phyloP scores from a whole-genome alignment of 2,329 filamentous ascomycete species.

The Keithomyces neogunnii region DNA sequence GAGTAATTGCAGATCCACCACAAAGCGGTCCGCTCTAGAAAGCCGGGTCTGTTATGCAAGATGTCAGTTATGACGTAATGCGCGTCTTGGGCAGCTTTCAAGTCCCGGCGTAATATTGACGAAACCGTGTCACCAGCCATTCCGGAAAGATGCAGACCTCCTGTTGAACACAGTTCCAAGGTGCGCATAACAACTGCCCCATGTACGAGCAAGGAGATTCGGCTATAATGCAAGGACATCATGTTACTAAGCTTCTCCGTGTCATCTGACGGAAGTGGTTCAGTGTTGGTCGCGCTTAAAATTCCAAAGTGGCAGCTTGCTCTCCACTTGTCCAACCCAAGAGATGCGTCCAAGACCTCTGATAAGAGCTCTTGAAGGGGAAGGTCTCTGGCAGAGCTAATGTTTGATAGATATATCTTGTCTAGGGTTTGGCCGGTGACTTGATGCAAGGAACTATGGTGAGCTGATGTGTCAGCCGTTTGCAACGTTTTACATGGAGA shows the following conservation, averaged over 20 bases:
- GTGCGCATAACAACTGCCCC: neutral
- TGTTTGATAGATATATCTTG: neutral
- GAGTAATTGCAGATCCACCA: neutral
- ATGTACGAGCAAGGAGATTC: neutral
- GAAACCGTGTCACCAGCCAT: neutral
- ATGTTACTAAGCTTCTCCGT: neutral
- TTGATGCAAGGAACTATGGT: neutral
- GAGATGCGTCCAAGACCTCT: neutral
- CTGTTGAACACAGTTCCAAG: neutral
- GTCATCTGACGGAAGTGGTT: neutral
- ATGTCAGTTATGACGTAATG: neutral
- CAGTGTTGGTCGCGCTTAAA: neutral
- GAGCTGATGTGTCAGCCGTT: neutral
- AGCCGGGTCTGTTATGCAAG: neutral
- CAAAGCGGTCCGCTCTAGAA: neutral
- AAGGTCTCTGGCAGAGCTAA: neutral
- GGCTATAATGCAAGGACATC: neutral
- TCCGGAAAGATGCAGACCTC: neutral
- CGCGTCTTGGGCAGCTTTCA: neutral
- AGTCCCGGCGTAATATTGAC: neutral
- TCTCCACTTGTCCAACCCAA: neutral
- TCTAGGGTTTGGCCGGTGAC: neutral
- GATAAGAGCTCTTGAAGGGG: neutral
- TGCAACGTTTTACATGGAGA: neutral
- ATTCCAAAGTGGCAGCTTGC: neutral